Percentiles rank a stretch among this genome's conserved stretches.
phyloP scores from a whole-genome alignment of 345 rosid species.

The Sonneratia alba region DNA sequence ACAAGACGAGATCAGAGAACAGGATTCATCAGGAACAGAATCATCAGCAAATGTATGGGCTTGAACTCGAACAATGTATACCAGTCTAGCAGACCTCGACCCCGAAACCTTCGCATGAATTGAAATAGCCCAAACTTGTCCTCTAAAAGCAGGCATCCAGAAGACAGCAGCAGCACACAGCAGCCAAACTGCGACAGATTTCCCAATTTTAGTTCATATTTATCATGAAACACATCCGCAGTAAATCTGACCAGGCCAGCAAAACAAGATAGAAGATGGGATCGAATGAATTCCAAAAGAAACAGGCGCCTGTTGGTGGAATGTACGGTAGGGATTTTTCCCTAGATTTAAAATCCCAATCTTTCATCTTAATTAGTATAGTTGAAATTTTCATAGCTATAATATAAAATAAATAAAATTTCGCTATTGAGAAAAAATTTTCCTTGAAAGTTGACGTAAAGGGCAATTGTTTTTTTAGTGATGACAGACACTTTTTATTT shows the following conservation, averaged over 20 bases:
- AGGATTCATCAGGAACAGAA: background rate
- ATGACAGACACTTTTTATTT: too few species aligned
- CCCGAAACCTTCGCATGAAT: background rate
- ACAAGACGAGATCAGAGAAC: background rate
- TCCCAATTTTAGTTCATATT: background rate
- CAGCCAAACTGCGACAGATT: conserved; percentile 16
- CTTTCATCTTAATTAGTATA: too few species aligned
- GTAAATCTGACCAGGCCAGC: background rate
- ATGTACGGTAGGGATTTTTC: too few species aligned
- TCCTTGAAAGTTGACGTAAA: too few species aligned
- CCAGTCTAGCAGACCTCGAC: background rate
- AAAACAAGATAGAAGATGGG: background rate
- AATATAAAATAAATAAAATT: too few species aligned
- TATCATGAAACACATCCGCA: background rate
- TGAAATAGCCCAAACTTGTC: too few species aligned
- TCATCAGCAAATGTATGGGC: background rate
- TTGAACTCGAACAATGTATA: background rate
- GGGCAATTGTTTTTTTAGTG: too few species aligned
- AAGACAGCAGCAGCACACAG: conserved; percentile 22
- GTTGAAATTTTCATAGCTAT: too few species aligned
- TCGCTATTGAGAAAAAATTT: too few species aligned
- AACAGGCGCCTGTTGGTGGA: background rate
- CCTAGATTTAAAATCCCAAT: too few species aligned
- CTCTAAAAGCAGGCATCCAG: conserved; percentile 19
- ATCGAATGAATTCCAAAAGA: too few species aligned